Percentiles rank a stretch among this genome's conserved stretches.
Evolutionary conservation across 2,329 filamentous ascomycete species (phyloP).

Genomic region (Cordyceps tenuipes): DNA sequence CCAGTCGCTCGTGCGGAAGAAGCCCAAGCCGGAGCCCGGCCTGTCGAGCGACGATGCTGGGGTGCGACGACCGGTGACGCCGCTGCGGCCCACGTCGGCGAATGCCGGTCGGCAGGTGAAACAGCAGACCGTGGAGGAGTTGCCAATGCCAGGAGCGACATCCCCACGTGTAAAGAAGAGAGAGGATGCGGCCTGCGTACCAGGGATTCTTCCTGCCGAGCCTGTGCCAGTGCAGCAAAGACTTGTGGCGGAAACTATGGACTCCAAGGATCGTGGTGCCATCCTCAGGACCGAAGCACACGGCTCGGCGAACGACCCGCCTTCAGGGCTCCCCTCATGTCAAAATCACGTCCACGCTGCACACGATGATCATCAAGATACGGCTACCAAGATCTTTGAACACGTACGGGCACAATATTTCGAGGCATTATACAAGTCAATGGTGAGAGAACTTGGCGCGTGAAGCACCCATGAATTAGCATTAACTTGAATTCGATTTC

Average conservation of each 20-base stretch:
- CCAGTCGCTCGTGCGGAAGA: conserved; percentile 50
- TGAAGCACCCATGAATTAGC: conserved; percentile 22
- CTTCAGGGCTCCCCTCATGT: not conserved
- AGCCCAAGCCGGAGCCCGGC: conserved; percentile 8
- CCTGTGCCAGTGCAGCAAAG: not conserved
- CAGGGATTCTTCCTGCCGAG: not conserved
- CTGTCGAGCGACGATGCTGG: not conserved
- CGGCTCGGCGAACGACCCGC: not conserved
- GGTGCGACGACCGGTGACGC: not conserved
- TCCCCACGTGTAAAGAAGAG: not conserved
- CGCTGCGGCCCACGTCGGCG: not conserved
- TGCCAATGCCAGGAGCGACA: not conserved
- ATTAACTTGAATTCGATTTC: not conserved
- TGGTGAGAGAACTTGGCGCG: conserved; percentile 35
- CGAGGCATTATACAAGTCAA: conserved; percentile 54
- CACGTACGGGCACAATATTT: conserved; percentile 51
- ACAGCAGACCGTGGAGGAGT: not conserved
- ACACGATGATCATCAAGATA: conserved; percentile 27
- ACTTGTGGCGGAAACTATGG: not conserved
- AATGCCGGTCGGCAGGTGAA: not conserved
- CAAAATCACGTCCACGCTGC: conserved; percentile 11
- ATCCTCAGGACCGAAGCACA: not conserved
- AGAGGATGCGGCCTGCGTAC: not conserved
- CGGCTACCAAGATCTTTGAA: conserved; percentile 46
- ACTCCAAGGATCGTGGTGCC: not conserved